phyloP scores from a whole-genome alignment of 2,329 filamentous ascomycete genomes.

The Calonectria pauciramosa region DNA sequence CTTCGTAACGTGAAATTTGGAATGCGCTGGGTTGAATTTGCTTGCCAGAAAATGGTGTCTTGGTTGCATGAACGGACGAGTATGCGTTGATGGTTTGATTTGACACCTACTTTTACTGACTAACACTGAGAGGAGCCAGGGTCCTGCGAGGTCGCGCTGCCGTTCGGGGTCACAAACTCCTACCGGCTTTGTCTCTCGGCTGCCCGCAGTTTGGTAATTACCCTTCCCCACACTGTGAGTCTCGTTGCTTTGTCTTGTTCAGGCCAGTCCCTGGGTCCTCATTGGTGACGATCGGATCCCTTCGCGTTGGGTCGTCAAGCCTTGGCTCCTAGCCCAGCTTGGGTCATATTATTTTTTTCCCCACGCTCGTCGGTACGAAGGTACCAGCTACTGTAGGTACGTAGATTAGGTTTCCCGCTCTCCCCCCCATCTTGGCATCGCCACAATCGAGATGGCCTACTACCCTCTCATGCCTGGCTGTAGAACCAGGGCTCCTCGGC shows the following conservation, averaged over 20 bases:
- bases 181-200: constrained; percentile 13
- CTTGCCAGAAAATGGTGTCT: neutral
- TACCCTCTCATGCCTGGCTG: constrained; percentile 40
- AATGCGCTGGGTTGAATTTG: neutral
- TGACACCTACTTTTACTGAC: neutral
- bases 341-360: constrained; percentile 18
- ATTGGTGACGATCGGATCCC: constrained; percentile 30
- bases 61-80: neutral
- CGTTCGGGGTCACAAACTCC: neutral
- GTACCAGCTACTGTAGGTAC: constrained; percentile 33
- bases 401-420: constrained; percentile 32
- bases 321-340: constrained; percentile 12
- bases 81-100: neutral
- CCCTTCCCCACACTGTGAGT: constrained; percentile 22
- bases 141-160: neutral
- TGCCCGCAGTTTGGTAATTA: constrained; percentile 7
- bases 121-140: neutral
- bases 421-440: constrained; percentile 41
- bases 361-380: constrained; percentile 22
- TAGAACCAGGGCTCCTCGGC: constrained; percentile 60
- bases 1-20: constrained; percentile 25
- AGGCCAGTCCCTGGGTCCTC: constrained; percentile 8
- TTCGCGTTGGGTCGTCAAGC: constrained; percentile 16
- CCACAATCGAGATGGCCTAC: constrained; percentile 42
- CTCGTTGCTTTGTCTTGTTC: constrained; percentile 25